Evolutionary conservation across 2,329 filamentous ascomycete genomes (phyloP), one percentile per base, ranked within the genome.

Genomic region (Aspergillus neotritici): DNA sequence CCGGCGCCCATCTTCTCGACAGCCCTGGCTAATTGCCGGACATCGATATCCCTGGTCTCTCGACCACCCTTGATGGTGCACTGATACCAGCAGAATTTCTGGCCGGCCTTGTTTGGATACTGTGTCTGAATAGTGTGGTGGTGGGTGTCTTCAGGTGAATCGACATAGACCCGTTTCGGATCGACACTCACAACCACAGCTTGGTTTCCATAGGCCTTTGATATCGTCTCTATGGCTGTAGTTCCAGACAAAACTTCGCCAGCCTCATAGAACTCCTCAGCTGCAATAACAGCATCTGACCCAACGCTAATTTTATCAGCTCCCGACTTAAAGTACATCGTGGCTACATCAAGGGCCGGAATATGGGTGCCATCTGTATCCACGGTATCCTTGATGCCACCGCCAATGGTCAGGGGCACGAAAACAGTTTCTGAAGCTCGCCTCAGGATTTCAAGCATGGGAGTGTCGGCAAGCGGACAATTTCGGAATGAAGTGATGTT

Each of bases 401-500:
- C 94, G 42, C 94, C 93, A 50, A 98, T 86, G 9, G 93, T 98
- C 50, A 98, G 74, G 2, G 93, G 93, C 2, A 98, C 93, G 62
- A 98, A 98, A 34, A 97, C 91, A 1, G 88, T 91, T 62, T 88
- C 80, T 8, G 90, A 93, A 1, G 91, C 88, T 52, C 81, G 80
- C 37, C 89, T 81, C 37, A 98, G 74, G 42, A 98, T 83, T 70
- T 98, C 91, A 40, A 98, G 81, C 93, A 98, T 98, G 6, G 93
- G 93, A 3, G 90, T 74, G 69, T 98, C 93, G 52, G 84, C 87
- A 10, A 97, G 70, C 6, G 93, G 93, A 53, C 89, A 94, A 72
- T 97, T 93, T 49, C 93, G 84, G 78, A 98, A 98, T 14, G 86
- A 93, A 1, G 91, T 98, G 62, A 98, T 98, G 76, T 98, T 98